Conservation (phyloP, 768 basidiomycete species). For the Leccinum broughii region DNA sequence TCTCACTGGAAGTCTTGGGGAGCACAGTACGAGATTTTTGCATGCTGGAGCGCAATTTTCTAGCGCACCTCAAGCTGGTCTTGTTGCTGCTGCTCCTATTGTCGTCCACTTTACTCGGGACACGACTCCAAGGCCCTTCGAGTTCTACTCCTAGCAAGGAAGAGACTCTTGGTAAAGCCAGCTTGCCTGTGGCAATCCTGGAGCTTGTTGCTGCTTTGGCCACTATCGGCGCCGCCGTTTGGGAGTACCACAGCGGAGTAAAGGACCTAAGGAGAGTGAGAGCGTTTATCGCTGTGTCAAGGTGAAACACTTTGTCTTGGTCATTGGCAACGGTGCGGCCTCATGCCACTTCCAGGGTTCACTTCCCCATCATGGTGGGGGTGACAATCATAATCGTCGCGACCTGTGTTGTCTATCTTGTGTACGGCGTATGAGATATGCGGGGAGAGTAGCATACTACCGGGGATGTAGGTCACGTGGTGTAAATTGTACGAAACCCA, state of each 20-base stretch:
- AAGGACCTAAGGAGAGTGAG: constrained; percentile 55
- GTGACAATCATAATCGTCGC: constrained; percentile 50
- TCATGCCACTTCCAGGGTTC: constrained; percentile 40
- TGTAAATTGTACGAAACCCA: not conserved
- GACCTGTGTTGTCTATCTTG: constrained; percentile 52
- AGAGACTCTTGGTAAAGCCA: constrained; percentile 30
- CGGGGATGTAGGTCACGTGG: constrained; percentile 23
- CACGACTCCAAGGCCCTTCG: constrained; percentile 51
- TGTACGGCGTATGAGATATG: constrained; percentile 24
- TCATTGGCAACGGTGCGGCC: not conserved
- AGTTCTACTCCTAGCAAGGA: constrained; percentile 15
- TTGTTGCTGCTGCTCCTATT: constrained; percentile 63
- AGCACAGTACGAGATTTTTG: constrained; percentile 73
- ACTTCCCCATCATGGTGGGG: constrained; percentile 51
- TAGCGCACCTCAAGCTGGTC: constrained; percentile 67
- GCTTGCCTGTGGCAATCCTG: constrained; percentile 52
- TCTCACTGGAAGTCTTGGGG: constrained; percentile 46
- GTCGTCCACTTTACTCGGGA: constrained; percentile 61
- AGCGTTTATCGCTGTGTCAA: constrained; percentile 59
- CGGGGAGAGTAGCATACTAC: not conserved
- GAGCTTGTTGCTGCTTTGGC: constrained; percentile 54
- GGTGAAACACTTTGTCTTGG: constrained; percentile 39
- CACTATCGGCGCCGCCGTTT: constrained; percentile 56
- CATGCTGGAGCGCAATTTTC: constrained; percentile 76
- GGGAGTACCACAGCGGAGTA: constrained; percentile 65